Evolutionary conservation across 352 stramenopile genomes (phyloP).

Genomic region (Elongisporangium anandrum): DNA sequence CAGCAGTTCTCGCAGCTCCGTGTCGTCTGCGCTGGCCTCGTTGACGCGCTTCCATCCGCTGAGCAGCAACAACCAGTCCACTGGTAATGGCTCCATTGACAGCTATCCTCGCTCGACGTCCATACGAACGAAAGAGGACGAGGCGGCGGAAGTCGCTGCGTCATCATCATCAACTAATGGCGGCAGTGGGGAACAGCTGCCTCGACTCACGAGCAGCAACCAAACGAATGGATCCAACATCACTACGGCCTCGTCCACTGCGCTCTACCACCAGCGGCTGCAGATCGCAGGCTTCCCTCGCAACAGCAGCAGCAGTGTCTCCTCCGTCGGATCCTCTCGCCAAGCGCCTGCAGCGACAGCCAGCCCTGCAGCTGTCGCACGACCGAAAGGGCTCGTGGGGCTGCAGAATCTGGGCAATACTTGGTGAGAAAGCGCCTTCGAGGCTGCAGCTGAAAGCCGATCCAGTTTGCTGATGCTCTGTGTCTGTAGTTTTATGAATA

Average conservation of each 20-base stretch:
- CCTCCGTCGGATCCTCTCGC: constrained; percentile 11
- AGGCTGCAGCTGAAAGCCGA: too few relatives aligned
- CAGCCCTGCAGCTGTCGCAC: constrained; percentile 5
- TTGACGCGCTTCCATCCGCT: constrained; percentile 34
- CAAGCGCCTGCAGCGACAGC: constrained; percentile 8
- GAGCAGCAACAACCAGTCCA: constrained; percentile 22
- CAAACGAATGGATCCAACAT: constrained; percentile 6
- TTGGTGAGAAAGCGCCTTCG: constrained; percentile 25
- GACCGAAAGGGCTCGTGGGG: constrained; percentile 39
- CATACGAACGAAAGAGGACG: constrained; percentile 11
- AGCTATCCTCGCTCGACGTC: constrained; percentile 12
- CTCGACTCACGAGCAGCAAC: constrained; percentile 10
- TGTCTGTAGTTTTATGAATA: constrained; percentile 84
- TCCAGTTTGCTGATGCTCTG: neutral
- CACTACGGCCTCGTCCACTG: neutral
- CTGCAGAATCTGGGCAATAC: constrained; percentile 83
- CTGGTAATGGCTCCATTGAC: constrained; percentile 16
- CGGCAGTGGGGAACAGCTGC: constrained; percentile 15
- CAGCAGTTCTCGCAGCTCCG: constrained; percentile 15
- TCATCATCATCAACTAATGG: constrained; percentile 16
- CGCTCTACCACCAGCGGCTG: constrained; percentile 9
- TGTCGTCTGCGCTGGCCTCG: constrained; percentile 33
- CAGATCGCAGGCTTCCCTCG: constrained; percentile 4
- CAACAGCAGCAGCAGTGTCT: constrained; percentile 19
- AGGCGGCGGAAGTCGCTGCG: constrained; percentile 3